Percentiles rank a stretch among this genome's conserved stretches.
Evolutionary conservation across 2,329 filamentous ascomycete species (phyloP).

Genomic region (Verticillium dahliae): DNA sequence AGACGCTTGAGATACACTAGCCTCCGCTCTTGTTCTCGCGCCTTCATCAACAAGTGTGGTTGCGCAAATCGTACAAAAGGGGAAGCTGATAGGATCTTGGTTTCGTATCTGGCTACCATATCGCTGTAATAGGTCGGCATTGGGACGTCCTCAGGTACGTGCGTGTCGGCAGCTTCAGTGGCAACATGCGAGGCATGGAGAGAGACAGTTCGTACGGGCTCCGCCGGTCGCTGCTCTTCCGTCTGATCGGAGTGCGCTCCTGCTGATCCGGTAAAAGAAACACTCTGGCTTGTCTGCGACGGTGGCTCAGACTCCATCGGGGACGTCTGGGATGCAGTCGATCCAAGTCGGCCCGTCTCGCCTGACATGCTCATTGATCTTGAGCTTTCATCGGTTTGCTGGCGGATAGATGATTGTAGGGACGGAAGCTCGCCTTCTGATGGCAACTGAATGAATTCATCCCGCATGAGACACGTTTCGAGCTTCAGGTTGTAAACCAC

Average conservation of each 20-base stretch:
- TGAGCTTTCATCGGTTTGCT: neutral
- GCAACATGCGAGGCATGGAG: constrained; percentile 36
- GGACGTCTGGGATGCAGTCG: neutral
- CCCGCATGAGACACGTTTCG: constrained; percentile 88
- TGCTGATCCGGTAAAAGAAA: neutral
- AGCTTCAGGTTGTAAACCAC: constrained; percentile 97
- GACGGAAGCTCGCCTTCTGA: constrained; percentile 40
- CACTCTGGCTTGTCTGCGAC: neutral
- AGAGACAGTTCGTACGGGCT: constrained; percentile 15
- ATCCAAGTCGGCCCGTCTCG: constrained; percentile 9
- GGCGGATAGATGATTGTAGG: constrained; percentile 21
- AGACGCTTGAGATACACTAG: constrained; percentile 76
- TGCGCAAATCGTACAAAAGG: constrained; percentile 95
- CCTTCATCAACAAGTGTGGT: constrained; percentile 86
- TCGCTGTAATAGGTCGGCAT: constrained; percentile 93
- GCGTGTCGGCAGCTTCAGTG: constrained; percentile 40
- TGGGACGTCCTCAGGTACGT: constrained; percentile 70
- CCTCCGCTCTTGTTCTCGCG: constrained; percentile 82
- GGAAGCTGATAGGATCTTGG: constrained; percentile 87
- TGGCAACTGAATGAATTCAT: constrained; percentile 84
- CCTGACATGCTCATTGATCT: constrained; percentile 13
- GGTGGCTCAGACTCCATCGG: neutral
- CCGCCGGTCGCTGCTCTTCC: constrained; percentile 12
- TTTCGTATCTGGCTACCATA: constrained; percentile 88
- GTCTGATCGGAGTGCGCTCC: constrained; percentile 19